Evolutionary conservation across 805 yeast species (phyloP).

Genomic region (Starmerella stellata): DNA sequence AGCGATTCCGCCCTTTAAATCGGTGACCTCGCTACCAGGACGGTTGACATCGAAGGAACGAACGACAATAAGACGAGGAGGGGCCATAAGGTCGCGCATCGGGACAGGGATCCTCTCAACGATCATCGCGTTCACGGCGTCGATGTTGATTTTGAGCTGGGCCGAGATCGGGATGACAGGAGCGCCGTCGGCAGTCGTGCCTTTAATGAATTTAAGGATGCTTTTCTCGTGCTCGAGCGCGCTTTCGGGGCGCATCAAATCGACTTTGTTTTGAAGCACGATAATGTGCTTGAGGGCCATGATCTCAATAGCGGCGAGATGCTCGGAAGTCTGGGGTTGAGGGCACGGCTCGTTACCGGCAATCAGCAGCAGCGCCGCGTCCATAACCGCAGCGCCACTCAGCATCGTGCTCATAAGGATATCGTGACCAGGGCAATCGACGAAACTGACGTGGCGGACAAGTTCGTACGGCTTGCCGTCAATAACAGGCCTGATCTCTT

Average conservation of each 20-base stretch:
- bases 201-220: conserved; percentile 78
- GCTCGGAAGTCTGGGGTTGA: conserved; percentile 98
- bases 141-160: conserved; percentile 93
- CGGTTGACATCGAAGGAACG: conserved; percentile 97
- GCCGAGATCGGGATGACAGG: conserved; percentile 98
- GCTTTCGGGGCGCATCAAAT: conserved; percentile 91
- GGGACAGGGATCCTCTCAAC: conserved; percentile 94
- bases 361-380: conserved; percentile 85
- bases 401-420: conserved; percentile 99
- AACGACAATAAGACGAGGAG: conserved; percentile 89
- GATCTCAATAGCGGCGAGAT: conserved; percentile 97
- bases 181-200: conserved; percentile 98
- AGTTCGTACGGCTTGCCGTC: conserved; percentile 70
- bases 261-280: conserved; percentile 93
- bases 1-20: conserved; percentile 98
- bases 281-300: conserved; percentile 96
- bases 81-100: conserved; percentile 78
- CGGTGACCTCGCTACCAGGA: conserved; percentile 96
- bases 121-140: conserved; percentile 93
- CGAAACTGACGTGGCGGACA: conserved; percentile 93
- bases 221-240: conserved; percentile 93
- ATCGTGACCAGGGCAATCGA: conserved; percentile 99
- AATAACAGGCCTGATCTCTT: conserved; percentile 86
- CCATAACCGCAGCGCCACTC: conserved; percentile 99
- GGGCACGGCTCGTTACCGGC: conserved; percentile 99